Percentiles rank a stretch among this genome's conserved stretches.
Evolutionary conservation across 305 asterid genomes (phyloP).

Genomic region (Fraxinus paxiana): DNA sequence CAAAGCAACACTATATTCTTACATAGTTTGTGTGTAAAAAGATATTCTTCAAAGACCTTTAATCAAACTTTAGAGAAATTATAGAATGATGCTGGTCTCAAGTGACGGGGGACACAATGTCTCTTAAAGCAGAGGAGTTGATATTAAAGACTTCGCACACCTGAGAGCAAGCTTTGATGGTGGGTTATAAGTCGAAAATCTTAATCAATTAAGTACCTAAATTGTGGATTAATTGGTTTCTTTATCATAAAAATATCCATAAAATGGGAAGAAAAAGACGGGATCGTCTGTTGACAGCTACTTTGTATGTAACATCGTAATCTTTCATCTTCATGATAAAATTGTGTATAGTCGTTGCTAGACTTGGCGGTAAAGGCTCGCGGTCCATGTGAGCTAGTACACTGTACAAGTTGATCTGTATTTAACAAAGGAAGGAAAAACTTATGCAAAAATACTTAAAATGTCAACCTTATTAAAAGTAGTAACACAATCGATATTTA

Average conservation of each 20-base stretch:
- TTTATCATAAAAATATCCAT: conserved; percentile 9
- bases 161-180: conserved; percentile 22
- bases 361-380: no score
- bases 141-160: conserved; percentile 26
- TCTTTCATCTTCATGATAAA: conserved; percentile 1
- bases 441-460: no score
- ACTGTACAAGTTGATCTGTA: no score
- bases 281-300: conserved; percentile 1
- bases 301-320: conserved; percentile 11
- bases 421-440: no score
- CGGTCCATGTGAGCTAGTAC: no score
- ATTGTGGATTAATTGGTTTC: conserved; percentile 15
- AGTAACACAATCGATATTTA: no score
- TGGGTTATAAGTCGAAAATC: conserved; percentile 46
- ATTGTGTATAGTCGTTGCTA: no score
- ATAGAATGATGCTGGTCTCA: conserved; percentile 45
- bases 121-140: conserved; percentile 39
- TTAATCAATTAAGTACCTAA: conserved; percentile 16
- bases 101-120: conserved; percentile 54
- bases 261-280: neutral
- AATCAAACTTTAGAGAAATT: conserved; percentile 8
- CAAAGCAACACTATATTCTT: no score
- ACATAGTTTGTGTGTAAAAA: neutral
- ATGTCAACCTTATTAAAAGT: no score
- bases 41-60: conserved; percentile 19